A percentile compares a stretch with the other conserved stretches of the same genome.
Evolutionary conservation across 129 eudicot species (phyloP).

Genomic region (Tagetes patula): DNA sequence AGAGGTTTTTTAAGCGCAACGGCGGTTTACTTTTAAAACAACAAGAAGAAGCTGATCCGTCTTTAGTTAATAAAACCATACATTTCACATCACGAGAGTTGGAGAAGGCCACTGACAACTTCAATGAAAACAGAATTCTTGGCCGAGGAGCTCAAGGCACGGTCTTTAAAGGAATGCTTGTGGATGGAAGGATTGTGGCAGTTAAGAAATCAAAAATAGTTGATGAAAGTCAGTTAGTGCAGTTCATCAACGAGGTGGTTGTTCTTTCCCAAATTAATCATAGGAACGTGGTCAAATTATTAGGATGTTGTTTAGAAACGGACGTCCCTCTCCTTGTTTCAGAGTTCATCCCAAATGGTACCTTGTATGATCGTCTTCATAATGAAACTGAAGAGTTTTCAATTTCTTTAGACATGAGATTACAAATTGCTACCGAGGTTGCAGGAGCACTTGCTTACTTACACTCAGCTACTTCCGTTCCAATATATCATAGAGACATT

Average conservation of each 20-base stretch:
- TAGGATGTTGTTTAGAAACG: constrained; percentile 40
- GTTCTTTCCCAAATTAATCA: constrained; percentile 35
- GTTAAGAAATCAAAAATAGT: constrained; percentile 4
- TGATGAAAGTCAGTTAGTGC: neutral
- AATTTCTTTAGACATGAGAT: constrained; percentile 30
- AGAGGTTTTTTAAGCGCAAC: constrained; percentile 3
- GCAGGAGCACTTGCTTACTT: constrained; percentile 34
- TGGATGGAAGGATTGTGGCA: constrained; percentile 34
- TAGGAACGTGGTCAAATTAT: constrained; percentile 34
- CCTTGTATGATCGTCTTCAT: constrained; percentile 32
- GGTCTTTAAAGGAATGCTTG: constrained; percentile 33
- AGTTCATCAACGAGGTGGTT: constrained; percentile 35
- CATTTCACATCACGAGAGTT: constrained; percentile 31
- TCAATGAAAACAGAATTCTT: constrained; percentile 25
- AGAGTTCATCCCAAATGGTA: constrained; percentile 39
- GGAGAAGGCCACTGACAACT: constrained; percentile 36
- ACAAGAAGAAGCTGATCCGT: neutral
- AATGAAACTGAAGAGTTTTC: neutral
- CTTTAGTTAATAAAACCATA: constrained; percentile 25
- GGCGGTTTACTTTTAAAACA: constrained; percentile 10
- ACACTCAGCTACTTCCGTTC: constrained; percentile 34
- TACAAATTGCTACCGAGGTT: constrained; percentile 32
- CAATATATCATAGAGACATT: constrained; percentile 36
- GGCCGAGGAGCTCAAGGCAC: constrained; percentile 43
- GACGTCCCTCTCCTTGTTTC: constrained; percentile 34